These are phyloP conservation scores for Pichiaceae sp. DNA, from an alignment of 1,139 yeast species.

Conservation along the genomic window DNA sequence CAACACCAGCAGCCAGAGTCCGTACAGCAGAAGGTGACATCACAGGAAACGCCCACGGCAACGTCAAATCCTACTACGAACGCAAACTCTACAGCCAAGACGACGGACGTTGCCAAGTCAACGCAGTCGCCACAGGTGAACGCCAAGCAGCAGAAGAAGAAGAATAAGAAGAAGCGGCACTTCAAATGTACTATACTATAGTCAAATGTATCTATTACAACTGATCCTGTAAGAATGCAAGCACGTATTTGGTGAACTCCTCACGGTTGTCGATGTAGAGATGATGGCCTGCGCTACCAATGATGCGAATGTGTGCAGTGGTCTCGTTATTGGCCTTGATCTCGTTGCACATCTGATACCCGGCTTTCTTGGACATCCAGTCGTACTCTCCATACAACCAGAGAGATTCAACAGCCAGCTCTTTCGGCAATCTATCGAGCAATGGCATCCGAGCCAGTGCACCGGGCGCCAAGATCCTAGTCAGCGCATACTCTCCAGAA, in stretches of 20 bases:
- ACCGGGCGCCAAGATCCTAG: slow-evolving; percentile 44
- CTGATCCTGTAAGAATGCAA: slow-evolving; percentile 14
- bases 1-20: slow-evolving; percentile 12
- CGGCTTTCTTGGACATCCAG: slow-evolving; percentile 81
- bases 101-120: background rate
- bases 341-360: slow-evolving; percentile 38
- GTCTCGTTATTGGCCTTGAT: slow-evolving; percentile 23
- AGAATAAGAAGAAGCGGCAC: slow-evolving; percentile 2
- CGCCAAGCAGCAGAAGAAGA: background rate
- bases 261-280: slow-evolving; percentile 65
- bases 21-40: no score
- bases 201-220: background rate
- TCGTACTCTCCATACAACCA: slow-evolving; percentile 76
- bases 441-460: slow-evolving; percentile 72
- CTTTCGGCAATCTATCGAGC: slow-evolving; percentile 44
- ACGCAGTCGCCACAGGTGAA: background rate
- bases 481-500: slow-evolving; percentile 29
- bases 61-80: background rate
- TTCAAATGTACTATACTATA: slow-evolving; percentile 3
- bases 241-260: slow-evolving; percentile 46
- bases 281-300: slow-evolving; percentile 67
- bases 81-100: background rate
- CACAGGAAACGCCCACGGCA: slow-evolving; percentile 1
- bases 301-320: slow-evolving; percentile 30
- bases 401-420: slow-evolving; percentile 32